Evolutionary conservation across 306 rosid species (phyloP).

Genomic region (Vigna reflexopilosa): DNA sequence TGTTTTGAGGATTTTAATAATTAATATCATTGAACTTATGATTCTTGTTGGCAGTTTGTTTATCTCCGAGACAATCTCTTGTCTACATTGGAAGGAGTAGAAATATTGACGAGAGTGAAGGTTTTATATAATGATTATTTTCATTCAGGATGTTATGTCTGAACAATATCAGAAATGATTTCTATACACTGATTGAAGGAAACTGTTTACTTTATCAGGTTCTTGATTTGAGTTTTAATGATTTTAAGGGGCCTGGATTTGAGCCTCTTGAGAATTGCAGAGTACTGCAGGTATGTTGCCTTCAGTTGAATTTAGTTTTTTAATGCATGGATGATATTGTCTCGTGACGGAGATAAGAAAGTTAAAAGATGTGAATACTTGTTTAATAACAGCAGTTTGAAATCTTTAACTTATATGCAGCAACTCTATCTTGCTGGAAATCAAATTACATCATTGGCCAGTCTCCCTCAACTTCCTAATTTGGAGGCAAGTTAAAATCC

Average conservation of each 20-base stretch:
- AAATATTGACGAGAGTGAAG: conserved; percentile 91
- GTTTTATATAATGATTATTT: conserved; percentile 51
- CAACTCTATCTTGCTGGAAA: conserved; percentile 99
- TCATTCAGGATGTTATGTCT: conserved; percentile 33
- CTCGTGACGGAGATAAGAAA: conserved; percentile 28
- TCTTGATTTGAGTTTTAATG: conserved; percentile 98
- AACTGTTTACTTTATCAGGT: conserved; percentile 63
- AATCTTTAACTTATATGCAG: conserved; percentile 53
- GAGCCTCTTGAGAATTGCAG: conserved; percentile 96
- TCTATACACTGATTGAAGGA: conserved; percentile 42
- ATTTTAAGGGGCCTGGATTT: conserved; percentile 97
- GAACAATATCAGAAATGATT: conserved; percentile 32
- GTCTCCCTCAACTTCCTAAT: conserved; percentile 96
- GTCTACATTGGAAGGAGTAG: conserved; percentile 94
- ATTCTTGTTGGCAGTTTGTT: conserved; percentile 74
- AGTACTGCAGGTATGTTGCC: conserved; percentile 79
- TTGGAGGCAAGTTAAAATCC: conserved; percentile 77
- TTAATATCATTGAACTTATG: conserved; percentile 25
- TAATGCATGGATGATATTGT: background rate
- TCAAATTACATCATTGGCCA: conserved; percentile 94
- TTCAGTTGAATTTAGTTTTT: background rate
- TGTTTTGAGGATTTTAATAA: conserved; percentile 27
- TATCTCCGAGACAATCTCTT: conserved; percentile 96
- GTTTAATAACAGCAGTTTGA: conserved; percentile 25
- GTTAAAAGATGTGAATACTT: conserved; percentile 12